Evolutionary conservation across 768 basidiomycete genomes (phyloP), one percentile per base, ranked within the genome.

Genomic region (Termitomyces sp.): DNA sequence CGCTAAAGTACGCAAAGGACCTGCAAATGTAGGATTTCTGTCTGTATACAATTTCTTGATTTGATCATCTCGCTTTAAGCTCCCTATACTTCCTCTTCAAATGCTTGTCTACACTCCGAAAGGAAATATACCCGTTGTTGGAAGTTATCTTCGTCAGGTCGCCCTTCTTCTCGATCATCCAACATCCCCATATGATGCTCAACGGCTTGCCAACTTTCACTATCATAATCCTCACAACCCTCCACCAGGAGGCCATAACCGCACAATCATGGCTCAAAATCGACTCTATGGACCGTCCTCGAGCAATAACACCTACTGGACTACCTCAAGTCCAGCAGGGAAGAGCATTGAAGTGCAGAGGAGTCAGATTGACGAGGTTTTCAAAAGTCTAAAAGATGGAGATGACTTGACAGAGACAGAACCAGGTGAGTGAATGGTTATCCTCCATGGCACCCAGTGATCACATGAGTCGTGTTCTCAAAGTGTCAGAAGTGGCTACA

Each of bases 61-160:
- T 63, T 63, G 42, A 40, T 45, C 35, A 56, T 55, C 62, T 11
- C n/a, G 24, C 22, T 13, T 33, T 0, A 73, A 96, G 92, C 81
- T 91, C 56, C 90, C 91, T 52, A 91, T 94, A 58, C 79, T 96
- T 49, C 85, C 88, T 22, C 80, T 98, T 18, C 89, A 90, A 69
- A 83, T 97, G 74, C 84, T 97, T 42, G 87, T 98, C 35, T 96
- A 91, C 74, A 96, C 96, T 6, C 93, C 94, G 5, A 97, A 96
- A 72, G 92, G 93, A 36, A 95, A 98, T 74, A 90, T 98, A 64
- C 77, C 81, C 36, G 87, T 90, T 58, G 90, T 99, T 63, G 88
- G 92, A 63, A 80, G 85, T 68, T 87, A 87, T 68, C 82, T 98
- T 54, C 83, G 86, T 24, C 80, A 84, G 60, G 81, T 82, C 62